Conservation (phyloP, 306 rosid genomes). For the Cucurbita maxima region DNA sequence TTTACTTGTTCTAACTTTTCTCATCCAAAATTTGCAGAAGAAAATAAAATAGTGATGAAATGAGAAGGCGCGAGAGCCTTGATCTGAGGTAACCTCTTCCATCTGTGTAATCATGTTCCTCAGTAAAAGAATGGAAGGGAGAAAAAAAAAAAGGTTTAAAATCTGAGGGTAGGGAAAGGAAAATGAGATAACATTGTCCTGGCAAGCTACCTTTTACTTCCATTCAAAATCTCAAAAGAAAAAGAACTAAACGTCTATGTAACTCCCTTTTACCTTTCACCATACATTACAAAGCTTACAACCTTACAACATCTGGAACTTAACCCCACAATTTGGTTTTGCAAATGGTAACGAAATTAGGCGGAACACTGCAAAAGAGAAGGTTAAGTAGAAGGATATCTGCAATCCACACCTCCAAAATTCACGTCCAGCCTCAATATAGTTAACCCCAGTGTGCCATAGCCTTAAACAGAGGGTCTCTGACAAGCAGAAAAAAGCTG, state of each 20-base stretch:
- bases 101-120: background rate
- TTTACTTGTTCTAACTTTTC: background rate
- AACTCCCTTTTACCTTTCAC: background rate
- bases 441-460: background rate
- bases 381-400: background rate
- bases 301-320: background rate
- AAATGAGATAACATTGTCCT: background rate
- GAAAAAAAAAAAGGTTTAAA: background rate
- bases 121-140: background rate
- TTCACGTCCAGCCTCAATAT: background rate
- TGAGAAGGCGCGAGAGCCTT: background rate
- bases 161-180: background rate
- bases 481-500: slow-evolving; percentile 86
- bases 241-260: background rate
- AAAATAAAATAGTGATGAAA: background rate
- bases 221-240: background rate
- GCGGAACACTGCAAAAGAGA: background rate
- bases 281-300: background rate
- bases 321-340: background rate
- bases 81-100: background rate
- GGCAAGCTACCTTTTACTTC: background rate
- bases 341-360: background rate
- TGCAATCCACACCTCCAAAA: background rate
- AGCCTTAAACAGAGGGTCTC: slow-evolving; percentile 57
- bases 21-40: background rate